phyloP scores from a whole-genome alignment of 2,329 filamentous ascomycete species.

The Neofusicoccum ribis region DNA sequence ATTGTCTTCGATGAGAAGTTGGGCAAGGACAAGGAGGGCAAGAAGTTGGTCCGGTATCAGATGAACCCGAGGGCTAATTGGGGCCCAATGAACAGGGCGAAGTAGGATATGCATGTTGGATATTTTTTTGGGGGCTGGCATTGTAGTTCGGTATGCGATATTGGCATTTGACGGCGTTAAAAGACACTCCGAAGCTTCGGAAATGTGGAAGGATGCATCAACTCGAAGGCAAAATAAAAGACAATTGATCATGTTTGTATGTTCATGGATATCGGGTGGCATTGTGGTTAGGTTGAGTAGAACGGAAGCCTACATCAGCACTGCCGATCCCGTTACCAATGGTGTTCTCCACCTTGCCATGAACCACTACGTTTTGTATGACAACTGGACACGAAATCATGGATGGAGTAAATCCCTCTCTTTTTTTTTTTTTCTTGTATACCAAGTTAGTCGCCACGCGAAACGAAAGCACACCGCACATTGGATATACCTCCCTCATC shows the following conservation, averaged over 20 bases:
- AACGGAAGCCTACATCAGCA: background rate
- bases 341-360: background rate
- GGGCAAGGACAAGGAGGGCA: constrained; percentile 65
- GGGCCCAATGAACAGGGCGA: constrained; percentile 72
- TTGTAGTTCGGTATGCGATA: background rate
- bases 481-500: too few relatives aligned
- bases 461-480: too few relatives aligned
- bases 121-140: background rate
- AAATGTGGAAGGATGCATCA: too few relatives aligned
- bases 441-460: too few relatives aligned
- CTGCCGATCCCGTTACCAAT: background rate
- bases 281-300: too few relatives aligned
- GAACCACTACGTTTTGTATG: too few relatives aligned
- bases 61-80: constrained; percentile 88
- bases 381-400: background rate
- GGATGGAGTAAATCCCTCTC: background rate
- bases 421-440: too few relatives aligned
- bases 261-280: background rate
- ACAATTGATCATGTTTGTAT: background rate
- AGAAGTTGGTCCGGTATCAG: constrained; percentile 82
- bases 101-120: constrained; percentile 28
- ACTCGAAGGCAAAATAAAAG: background rate
- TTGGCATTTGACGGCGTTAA: too few relatives aligned
- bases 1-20: constrained; percentile 80
- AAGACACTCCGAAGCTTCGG: background rate